phyloP scores from a whole-genome alignment of 2,329 filamentous ascomycete species.

The Paecilomyces sp. region DNA sequence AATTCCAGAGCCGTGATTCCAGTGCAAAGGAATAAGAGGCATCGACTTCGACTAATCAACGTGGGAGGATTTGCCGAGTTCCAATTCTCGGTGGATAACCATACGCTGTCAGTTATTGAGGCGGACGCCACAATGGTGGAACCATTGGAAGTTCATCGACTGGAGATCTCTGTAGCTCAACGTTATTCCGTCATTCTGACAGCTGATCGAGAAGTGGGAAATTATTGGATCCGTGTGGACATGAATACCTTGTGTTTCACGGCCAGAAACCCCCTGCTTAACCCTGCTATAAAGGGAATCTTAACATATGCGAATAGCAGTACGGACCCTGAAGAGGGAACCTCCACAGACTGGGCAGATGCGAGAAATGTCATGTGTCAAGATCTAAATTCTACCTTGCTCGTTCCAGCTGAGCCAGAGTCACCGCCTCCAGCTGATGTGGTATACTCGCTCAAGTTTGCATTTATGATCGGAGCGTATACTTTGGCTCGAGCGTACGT shows the following conservation, averaged over 20 bases:
- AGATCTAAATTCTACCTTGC: conserved; percentile 4
- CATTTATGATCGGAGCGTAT: conserved; percentile 3
- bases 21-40: conserved; percentile 4
- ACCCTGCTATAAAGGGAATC: conserved; percentile 6
- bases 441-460: conserved; percentile 2
- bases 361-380: conserved; percentile 3
- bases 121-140: conserved; percentile 6
- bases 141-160: conserved; percentile 1
- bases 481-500: conserved; percentile 5
- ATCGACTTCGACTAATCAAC: conserved; percentile 7
- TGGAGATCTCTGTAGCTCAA: conserved; percentile 3
- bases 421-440: conserved; percentile 3
- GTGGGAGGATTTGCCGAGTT: conserved; percentile 14
- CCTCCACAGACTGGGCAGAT: conserved; percentile 1
- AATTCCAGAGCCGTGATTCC: conserved; percentile 10
- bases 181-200: conserved; percentile 39
- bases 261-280: conserved; percentile 1
- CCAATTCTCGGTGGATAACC: conserved; percentile 13
- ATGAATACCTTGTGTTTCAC: conserved; percentile 5
- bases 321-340: neutral
- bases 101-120: conserved; percentile 5
- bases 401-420: conserved; percentile 1
- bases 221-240: conserved; percentile 37
- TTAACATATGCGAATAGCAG: conserved; percentile 2
- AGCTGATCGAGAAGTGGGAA: conserved; percentile 26